phyloP scores from a whole-genome alignment of 31 red algal genomes.

The Endocladia muricata region DNA sequence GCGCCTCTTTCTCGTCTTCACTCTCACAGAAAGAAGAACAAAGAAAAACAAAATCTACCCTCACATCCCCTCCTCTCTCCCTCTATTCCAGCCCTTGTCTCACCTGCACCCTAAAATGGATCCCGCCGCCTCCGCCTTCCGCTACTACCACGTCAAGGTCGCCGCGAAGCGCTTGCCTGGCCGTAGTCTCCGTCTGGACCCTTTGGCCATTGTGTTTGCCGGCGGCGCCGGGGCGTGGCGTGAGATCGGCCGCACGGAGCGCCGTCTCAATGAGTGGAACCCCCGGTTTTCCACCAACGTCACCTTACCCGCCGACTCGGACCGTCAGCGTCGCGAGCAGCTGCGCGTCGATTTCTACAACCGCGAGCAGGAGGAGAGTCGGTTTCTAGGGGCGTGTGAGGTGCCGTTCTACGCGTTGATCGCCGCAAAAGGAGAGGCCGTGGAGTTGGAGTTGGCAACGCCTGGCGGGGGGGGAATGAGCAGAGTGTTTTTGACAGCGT shows the following conservation, averaged over 20 bases:
- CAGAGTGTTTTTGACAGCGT: constrained; percentile 36
- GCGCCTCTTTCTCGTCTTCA: too few relatives aligned
- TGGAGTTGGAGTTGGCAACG: constrained; percentile 45
- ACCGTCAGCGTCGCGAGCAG: constrained; percentile 43
- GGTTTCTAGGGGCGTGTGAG: constrained; percentile 47
- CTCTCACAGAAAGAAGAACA: too few relatives aligned
- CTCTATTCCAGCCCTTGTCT: too few relatives aligned
- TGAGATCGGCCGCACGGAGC: constrained; percentile 43
- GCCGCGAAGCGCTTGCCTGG: constrained; percentile 47
- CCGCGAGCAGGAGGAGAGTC: constrained; percentile 25
- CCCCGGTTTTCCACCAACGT: constrained; percentile 25
- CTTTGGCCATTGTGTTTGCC: constrained; percentile 33
- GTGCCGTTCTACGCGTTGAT: constrained; percentile 38
- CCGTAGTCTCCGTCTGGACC: constrained; percentile 36
- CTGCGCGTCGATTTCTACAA: constrained; percentile 46
- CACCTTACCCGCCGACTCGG: constrained; percentile 32
- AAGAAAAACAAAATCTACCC: too few relatives aligned
- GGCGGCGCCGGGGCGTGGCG: constrained; percentile 12
- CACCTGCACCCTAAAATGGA: too few relatives aligned
- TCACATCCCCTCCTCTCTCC: too few relatives aligned
- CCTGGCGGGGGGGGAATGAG: constrained; percentile 29
- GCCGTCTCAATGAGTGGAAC: constrained; percentile 52
- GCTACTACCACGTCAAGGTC: constrained; percentile 56
- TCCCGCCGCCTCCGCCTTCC: constrained; percentile 47
- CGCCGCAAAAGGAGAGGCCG: constrained; percentile 21